Base-by-base conservation (phyloP, 768 basidiomycete genomes). In the Boletus vermiculosoides region DNA sequence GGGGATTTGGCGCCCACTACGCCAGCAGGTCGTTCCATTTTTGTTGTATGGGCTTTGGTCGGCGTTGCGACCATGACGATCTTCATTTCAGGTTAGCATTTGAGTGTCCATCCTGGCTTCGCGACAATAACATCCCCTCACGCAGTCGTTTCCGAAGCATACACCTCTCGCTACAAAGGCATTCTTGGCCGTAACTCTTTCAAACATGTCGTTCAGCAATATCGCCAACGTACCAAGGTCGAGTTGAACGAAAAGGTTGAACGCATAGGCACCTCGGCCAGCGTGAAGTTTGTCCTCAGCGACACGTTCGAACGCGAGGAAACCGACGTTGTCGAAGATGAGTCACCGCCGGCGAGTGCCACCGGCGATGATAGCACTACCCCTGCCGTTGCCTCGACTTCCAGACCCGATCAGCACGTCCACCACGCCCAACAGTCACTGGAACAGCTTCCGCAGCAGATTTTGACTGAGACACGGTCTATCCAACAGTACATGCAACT, bases 31-130 rank as follows among this genome's bases (percentile, higher is more conserved):
- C 82, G 88, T 23, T 82, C 87, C 15, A 78, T 92, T 34, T 92
- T 92, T 67, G 79, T 91, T 40, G 81, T 83, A 3, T 92, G 90
- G 90, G 87, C 90, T 0, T 69, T 92, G 36, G 71, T 90, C 8
- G 91, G 89, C 16, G 85, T 91, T 15, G 88, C 78, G 1, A 83
- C 87, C 1, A 82, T 92, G 83, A 89, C 90, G 0, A 83, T 88
- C 28, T 75, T 91, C 15, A 78, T 91, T 56, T 86, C 89, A 8
- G 81, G 88, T 88, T 42, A 9, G 81, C 9, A 18, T 49, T n/a
- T 22, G 4, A 50, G 45, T 15, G 9, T 45, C 20, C 18, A 3
- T 47, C 4, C 18, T 34, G 13, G 11, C 10, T 20, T 18, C 3
- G 22, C 12, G 4, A 15, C 18, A 9, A 25, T 63, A 34, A 66